phyloP scores from a whole-genome alignment of 768 basidiomycete genomes.

The Suillus lakei region DNA sequence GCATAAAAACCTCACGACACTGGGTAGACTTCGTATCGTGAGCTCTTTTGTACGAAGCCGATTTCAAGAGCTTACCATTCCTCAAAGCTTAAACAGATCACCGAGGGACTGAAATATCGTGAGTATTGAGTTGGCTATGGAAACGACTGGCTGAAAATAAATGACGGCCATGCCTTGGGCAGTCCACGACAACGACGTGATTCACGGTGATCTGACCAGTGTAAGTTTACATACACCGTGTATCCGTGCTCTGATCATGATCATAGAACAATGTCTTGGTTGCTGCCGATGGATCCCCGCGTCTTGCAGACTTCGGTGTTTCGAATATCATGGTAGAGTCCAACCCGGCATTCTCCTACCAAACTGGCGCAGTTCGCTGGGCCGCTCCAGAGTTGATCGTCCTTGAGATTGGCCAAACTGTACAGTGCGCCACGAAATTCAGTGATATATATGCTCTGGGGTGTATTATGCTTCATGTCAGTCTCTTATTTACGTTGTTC shows the following conservation, averaged over 20 bases:
- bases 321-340: conserved; percentile 32
- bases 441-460: conserved; percentile 52
- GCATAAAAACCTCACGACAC: background rate
- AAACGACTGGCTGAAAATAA: no score
- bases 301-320: conserved; percentile 43
- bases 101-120: conserved; percentile 25
- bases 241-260: background rate
- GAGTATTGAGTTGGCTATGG: background rate
- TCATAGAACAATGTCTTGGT: conserved; percentile 41
- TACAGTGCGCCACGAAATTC: conserved; percentile 14
- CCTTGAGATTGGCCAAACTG: conserved; percentile 31
- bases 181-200: conserved; percentile 31
- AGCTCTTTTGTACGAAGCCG: background rate
- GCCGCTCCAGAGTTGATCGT: conserved; percentile 47
- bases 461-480: conserved; percentile 33
- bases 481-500: background rate
- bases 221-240: conserved; percentile 24
- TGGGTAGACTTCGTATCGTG: conserved; percentile 19
- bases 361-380: conserved; percentile 50
- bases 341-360: conserved; percentile 24
- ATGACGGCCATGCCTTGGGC: background rate
- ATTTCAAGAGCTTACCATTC: conserved; percentile 2
- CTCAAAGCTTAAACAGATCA: no score
- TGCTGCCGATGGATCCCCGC: conserved; percentile 33
- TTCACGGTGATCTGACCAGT: conserved; percentile 52